These are phyloP conservation scores for Lipomyces spencermartinsiae DNA, from an alignment of 805 yeast genomes.

Conservation along the genomic window DNA sequence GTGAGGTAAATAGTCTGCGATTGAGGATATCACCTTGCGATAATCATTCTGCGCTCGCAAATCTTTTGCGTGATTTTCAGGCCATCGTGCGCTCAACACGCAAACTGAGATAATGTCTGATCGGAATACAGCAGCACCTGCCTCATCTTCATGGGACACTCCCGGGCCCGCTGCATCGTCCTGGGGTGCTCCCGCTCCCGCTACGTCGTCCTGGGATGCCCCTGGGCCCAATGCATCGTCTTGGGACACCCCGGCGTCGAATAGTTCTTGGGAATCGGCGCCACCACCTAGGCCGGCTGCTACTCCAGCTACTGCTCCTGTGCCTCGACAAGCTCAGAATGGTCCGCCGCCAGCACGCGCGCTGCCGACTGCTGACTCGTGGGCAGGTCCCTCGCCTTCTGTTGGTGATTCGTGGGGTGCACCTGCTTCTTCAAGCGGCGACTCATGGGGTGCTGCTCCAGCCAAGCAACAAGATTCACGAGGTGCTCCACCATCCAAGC, in stretches of 20 bases:
- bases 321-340: not conserved
- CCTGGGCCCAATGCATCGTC: not conserved
- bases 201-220: not conserved
- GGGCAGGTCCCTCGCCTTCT: not conserved
- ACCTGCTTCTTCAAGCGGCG: not conserved
- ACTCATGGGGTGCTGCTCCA: not conserved
- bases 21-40: not conserved
- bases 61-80: not conserved
- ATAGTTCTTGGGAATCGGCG: not conserved
- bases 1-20: not conserved
- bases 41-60: not conserved
- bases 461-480: not conserved
- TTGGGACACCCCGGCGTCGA: not conserved
- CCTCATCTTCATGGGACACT: no score
- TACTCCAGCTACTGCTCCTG: not conserved
- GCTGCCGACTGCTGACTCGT: not conserved
- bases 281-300: not conserved
- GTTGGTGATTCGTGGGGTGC: not conserved
- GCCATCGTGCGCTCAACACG: not conserved
- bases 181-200: not conserved
- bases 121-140: not conserved
- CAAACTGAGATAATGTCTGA: not conserved
- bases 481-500: slow-evolving; percentile 3
- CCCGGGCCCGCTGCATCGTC: not conserved
- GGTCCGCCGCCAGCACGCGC: not conserved